phyloP scores from a whole-genome alignment of 2,329 filamentous ascomycete genomes.

The Beauveria sp. region DNA sequence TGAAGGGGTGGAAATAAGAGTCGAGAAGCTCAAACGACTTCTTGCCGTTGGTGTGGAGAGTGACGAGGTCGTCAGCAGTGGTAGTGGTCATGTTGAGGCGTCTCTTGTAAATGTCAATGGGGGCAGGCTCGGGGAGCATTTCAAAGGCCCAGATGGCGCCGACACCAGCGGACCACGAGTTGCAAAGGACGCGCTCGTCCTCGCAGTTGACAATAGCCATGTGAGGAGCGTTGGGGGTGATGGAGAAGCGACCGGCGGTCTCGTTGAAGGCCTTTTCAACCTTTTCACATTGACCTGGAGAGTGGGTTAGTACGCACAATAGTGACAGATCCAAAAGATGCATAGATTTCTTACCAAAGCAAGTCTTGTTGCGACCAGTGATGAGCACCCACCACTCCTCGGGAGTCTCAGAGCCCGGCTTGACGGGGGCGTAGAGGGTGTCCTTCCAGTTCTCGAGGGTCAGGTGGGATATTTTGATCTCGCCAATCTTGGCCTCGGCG shows the following conservation, averaged over 20 bases:
- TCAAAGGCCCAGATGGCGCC: conserved; percentile 61
- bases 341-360: conserved; percentile 44
- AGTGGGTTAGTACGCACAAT: neutral
- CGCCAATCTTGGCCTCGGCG: conserved; percentile 30
- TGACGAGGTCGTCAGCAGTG: conserved; percentile 54
- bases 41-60: conserved; percentile 44
- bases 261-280: conserved; percentile 61
- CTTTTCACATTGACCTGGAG: conserved; percentile 54
- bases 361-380: conserved; percentile 72
- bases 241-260: conserved; percentile 55
- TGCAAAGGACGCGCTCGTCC: conserved; percentile 65
- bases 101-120: conserved; percentile 57
- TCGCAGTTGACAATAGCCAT: conserved; percentile 69
- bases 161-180: conserved; percentile 59
- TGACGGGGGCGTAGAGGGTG: conserved; percentile 55
- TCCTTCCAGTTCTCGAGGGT: conserved; percentile 65
- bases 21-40: conserved; percentile 46
- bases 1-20: conserved; percentile 69
- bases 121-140: conserved; percentile 55
- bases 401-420: conserved; percentile 50
- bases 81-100: conserved; percentile 63
- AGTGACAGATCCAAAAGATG: neutral
- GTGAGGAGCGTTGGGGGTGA: conserved; percentile 54
- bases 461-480: conserved; percentile 42
- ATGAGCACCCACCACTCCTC: conserved; percentile 72